Evolutionary conservation across 2,329 filamentous ascomycete species (phyloP).

Genomic region (Ambrosiella beaveri): DNA sequence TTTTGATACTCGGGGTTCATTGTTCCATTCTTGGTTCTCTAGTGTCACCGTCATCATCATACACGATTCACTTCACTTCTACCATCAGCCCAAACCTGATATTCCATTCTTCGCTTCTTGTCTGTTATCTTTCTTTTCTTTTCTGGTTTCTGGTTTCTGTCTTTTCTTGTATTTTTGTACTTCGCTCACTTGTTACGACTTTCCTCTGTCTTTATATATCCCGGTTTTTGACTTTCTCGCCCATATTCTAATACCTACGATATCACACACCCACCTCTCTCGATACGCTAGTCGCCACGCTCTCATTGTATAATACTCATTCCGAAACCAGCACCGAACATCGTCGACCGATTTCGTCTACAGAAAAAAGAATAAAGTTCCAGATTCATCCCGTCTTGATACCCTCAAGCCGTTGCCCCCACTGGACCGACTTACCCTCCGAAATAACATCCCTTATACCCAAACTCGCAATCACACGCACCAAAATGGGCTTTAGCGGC

Average conservation of each 20-base stretch:
- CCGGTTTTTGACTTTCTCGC: background rate
- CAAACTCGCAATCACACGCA: background rate
- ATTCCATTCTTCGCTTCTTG: background rate
- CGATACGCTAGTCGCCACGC: background rate
- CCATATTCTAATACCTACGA: background rate
- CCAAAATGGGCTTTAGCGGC: constrained; percentile 11
- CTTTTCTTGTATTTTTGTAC: background rate
- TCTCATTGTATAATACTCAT: background rate
- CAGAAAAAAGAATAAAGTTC: background rate
- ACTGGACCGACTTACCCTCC: background rate
- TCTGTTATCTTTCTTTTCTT: background rate
- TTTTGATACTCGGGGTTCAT: background rate
- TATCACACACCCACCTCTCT: background rate
- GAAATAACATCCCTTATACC: background rate
- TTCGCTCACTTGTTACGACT: background rate
- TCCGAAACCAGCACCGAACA: background rate
- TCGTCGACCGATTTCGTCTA: background rate
- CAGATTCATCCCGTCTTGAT: background rate
- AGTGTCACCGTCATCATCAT: background rate
- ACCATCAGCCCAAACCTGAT: background rate
- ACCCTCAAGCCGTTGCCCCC: background rate
- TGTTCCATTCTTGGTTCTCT: background rate
- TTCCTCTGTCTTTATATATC: background rate
- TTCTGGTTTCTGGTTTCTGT: background rate
- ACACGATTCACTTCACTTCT: background rate